These are phyloP conservation scores for Bryum argenteum DNA, from an alignment of 225 moss, liverwort and hornwort genomes.

Conservation along the genomic window DNA sequence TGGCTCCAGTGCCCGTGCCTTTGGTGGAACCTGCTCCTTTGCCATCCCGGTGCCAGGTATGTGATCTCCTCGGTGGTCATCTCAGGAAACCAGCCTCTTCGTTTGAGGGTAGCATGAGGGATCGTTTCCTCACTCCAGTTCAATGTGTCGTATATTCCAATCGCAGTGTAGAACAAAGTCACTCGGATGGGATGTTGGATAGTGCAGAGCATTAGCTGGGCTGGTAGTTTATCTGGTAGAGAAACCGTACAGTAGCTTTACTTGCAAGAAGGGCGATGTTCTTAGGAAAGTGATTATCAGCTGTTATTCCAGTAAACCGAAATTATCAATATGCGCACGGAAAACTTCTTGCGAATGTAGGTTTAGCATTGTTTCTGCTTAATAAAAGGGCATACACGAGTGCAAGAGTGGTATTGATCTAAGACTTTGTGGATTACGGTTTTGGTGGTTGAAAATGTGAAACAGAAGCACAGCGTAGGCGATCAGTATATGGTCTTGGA, in stretches of 20 bases:
- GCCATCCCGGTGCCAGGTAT: conserved; percentile 37
- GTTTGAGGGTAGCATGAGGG: neutral
- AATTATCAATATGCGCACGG: neutral
- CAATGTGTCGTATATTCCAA: neutral
- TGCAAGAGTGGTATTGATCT: neutral
- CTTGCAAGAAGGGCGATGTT: neutral
- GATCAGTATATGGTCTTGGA: conserved; percentile 57
- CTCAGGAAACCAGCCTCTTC: neutral
- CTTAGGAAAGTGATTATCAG: neutral
- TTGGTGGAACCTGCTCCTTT: conserved; percentile 24
- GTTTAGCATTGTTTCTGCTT: neutral
- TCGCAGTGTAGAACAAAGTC: neutral
- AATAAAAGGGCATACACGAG: neutral
- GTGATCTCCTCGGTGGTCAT: neutral
- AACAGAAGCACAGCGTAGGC: conserved; percentile 48
- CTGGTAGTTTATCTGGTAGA: neutral
- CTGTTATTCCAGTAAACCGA: neutral
- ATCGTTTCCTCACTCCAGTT: neutral
- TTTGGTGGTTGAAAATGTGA: conserved; percentile 10
- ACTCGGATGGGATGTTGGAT: neutral
- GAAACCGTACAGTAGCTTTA: neutral
- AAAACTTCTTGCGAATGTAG: neutral
- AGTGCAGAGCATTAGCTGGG: neutral
- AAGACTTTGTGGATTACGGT: neutral
- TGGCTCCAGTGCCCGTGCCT: conserved; percentile 31